Evolutionary conservation across 345 rosid species (phyloP).

Genomic region (Aquilaria yunnanensis): DNA sequence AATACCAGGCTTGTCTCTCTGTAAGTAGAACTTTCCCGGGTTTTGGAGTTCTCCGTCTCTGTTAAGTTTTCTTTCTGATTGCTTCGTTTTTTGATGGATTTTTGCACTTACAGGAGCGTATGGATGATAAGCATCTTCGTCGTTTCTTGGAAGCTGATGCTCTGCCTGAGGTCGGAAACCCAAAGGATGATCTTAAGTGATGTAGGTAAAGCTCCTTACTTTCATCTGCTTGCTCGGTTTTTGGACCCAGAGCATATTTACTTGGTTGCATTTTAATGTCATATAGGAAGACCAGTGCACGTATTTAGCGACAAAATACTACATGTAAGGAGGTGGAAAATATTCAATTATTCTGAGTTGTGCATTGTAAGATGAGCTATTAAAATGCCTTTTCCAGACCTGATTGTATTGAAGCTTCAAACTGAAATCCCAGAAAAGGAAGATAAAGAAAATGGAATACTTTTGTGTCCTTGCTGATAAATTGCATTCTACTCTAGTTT

Average conservation of each 20-base stretch:
- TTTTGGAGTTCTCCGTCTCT: neutral
- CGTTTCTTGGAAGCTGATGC: constrained; percentile 63
- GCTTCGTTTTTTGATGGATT: neutral
- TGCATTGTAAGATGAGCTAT: too few relatives aligned
- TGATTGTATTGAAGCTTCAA: too few relatives aligned
- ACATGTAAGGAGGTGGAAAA: too few relatives aligned
- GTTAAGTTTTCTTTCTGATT: neutral
- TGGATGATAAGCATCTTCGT: constrained; percentile 70
- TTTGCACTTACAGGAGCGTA: constrained; percentile 43
- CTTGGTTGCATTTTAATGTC: neutral
- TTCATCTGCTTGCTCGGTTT: neutral
- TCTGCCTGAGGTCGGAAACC: constrained; percentile 23
- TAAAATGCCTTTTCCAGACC: too few relatives aligned
- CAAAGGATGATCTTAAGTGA: neutral
- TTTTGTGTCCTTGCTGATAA: too few relatives aligned
- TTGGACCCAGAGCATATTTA: constrained; percentile 7
- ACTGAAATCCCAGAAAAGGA: too few relatives aligned
- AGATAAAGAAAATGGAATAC: too few relatives aligned
- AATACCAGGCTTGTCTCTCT: constrained; percentile 75
- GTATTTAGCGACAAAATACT: too few relatives aligned
- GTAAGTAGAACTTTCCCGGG: constrained; percentile 26
- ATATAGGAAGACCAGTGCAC: too few relatives aligned
- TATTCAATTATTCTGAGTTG: too few relatives aligned
- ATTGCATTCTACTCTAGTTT: too few relatives aligned
- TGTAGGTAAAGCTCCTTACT: neutral